These are phyloP conservation scores for Lactuca saligna DNA, from an alignment of 129 eudicot genomes.

Conservation along the genomic window DNA sequence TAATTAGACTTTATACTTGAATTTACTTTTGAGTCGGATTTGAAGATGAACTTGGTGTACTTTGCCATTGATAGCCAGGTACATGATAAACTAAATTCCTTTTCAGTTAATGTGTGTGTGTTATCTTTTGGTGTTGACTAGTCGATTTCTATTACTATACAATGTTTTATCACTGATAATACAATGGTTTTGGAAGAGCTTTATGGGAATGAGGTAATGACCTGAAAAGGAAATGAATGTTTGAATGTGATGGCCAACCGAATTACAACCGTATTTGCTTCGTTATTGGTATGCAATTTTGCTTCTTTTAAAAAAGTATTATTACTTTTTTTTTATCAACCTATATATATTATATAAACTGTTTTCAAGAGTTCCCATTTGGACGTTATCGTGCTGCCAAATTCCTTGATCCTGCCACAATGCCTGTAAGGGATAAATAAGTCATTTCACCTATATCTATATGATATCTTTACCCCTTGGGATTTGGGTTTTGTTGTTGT, in stretches of 20 bases:
- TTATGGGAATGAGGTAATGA: too few relatives aligned
- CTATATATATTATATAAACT: conserved; percentile 14
- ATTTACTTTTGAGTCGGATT: conserved; percentile 23
- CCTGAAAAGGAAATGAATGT: too few relatives aligned
- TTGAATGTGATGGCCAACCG: too few relatives aligned
- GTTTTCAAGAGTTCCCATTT: conserved; percentile 78
- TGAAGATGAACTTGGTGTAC: conserved; percentile 98
- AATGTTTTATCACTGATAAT: conserved; percentile 93
- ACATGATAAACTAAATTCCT: conserved; percentile 6
- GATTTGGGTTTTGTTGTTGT: too few relatives aligned
- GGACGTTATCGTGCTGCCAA: conserved; percentile 98
- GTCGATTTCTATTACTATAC: conserved; percentile 11
- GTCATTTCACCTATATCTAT: too few relatives aligned
- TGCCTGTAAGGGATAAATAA: too few relatives aligned
- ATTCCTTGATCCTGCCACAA: conserved; percentile 76
- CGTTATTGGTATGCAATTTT: conserved; percentile 59
- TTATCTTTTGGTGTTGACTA: conserved; percentile 20
- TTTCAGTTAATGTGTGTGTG: conserved; percentile 8
- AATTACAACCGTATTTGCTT: conserved; percentile 89
- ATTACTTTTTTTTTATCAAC: neutral
- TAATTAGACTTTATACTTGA: neutral
- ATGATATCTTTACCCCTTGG: too few relatives aligned
- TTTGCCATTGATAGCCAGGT: conserved; percentile 96
- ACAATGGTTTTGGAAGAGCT: too few relatives aligned
- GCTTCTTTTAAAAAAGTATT: too few relatives aligned